Evolutionary conservation across 164 flowering plant genomes (phyloP).

Genomic region (Berberis vulgaris): DNA sequence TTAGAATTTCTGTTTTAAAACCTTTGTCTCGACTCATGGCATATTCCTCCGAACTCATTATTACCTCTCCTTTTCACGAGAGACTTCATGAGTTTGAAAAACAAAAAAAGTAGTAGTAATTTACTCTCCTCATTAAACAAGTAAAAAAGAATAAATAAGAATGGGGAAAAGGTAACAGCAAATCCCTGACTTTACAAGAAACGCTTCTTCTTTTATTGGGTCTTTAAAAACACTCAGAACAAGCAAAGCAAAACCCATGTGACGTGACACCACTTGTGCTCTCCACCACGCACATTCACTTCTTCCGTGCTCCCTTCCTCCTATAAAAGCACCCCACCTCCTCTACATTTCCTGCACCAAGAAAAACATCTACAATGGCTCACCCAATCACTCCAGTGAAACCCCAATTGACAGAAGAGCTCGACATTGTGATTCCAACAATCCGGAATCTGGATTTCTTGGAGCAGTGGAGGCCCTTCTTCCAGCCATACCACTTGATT

Average conservation of each 20-base stretch:
- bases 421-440: constrained; percentile 44
- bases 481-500: constrained; percentile 35
- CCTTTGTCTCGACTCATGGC: too few species aligned
- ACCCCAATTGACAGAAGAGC: constrained; percentile 32
- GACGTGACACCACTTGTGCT: neutral
- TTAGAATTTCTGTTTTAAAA: too few species aligned
- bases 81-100: too few species aligned
- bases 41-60: too few species aligned
- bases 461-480: constrained; percentile 35
- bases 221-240: neutral
- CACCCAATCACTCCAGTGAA: constrained; percentile 14
- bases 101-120: too few species aligned
- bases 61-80: too few species aligned
- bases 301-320: neutral
- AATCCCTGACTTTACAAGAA: neutral
- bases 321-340: neutral
- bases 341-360: neutral
- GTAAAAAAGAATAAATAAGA: neutral
- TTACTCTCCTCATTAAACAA: too few species aligned
- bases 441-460: constrained; percentile 37
- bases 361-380: constrained; percentile 6
- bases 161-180: neutral
- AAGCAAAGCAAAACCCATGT: constrained; percentile 3
- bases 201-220: constrained; percentile 2
- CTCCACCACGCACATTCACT: neutral